Conservation (phyloP, 371 early-diverging fungal species). For the Polyrhizophydium stewartii region DNA sequence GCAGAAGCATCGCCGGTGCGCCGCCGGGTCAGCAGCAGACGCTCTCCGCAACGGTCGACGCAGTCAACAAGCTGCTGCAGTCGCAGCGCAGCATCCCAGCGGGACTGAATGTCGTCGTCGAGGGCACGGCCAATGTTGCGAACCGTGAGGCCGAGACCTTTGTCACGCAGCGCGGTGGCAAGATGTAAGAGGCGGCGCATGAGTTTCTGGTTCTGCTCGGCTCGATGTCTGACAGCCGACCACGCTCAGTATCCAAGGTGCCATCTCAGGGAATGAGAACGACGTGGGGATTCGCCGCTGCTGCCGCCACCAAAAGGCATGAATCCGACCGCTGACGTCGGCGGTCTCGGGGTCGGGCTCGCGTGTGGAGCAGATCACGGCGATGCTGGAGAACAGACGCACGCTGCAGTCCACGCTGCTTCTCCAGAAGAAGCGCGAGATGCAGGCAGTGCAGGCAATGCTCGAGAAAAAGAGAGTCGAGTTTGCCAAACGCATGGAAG, state of each 20-base stretch:
- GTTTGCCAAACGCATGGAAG: constrained; percentile 55
- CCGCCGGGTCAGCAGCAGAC: no score
- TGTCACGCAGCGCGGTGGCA: constrained; percentile 44
- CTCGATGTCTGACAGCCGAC: background rate
- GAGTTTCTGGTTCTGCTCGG: background rate
- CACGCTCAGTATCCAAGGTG: constrained; percentile 3
- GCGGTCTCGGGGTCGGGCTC: no score
- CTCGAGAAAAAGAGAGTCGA: constrained; percentile 48
- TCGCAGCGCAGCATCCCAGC: background rate
- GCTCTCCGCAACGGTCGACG: no score
- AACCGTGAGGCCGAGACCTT: constrained; percentile 33
- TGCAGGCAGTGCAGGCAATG: constrained; percentile 40
- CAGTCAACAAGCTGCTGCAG: no score
- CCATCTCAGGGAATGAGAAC: background rate
- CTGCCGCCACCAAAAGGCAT: background rate
- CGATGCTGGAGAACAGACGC: constrained; percentile 31
- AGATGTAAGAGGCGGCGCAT: constrained; percentile 31
- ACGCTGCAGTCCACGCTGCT: constrained; percentile 51
- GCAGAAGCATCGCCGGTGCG: no score
- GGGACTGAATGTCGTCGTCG: constrained; percentile 8
- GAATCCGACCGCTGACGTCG: background rate
- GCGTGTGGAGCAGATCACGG: no score
- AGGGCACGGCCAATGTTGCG: constrained; percentile 12
- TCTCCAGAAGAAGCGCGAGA: constrained; percentile 50
- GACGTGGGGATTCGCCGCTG: background rate